Conservation (phyloP, 2,329 filamentous ascomycete species). For the Microdochium bolleyi region DNA sequence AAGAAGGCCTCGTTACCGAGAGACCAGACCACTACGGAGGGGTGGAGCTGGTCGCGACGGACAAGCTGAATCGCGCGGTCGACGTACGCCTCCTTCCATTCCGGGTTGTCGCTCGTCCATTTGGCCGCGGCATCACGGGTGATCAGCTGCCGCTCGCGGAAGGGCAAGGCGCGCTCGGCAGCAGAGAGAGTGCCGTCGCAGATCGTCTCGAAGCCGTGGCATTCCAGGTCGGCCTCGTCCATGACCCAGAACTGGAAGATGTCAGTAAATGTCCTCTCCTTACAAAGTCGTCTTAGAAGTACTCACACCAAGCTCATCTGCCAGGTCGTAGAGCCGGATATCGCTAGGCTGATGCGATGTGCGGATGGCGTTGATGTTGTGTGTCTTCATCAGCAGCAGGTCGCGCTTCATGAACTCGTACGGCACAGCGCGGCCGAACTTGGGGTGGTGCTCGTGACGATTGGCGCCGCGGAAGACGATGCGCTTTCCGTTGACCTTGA, state of each 20-base stretch:
- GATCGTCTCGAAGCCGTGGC: conserved; percentile 25
- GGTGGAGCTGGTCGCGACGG: conserved; percentile 55
- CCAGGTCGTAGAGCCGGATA: conserved; percentile 42
- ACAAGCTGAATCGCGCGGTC: conserved; percentile 58
- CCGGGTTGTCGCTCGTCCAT: conserved; percentile 47
- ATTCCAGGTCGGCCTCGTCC: conserved; percentile 35
- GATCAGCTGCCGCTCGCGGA: conserved; percentile 19
- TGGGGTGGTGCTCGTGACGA: conserved; percentile 54
- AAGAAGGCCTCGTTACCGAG: conserved; percentile 63
- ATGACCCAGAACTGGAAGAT: conserved; percentile 43
- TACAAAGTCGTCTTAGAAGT: conserved; percentile 7
- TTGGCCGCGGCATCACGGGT: conserved; percentile 28
- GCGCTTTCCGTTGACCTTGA: conserved; percentile 49
- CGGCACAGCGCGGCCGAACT: conserved; percentile 45
- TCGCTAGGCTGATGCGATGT: conserved; percentile 53
- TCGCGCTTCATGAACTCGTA: conserved; percentile 46
- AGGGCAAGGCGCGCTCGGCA: conserved; percentile 15
- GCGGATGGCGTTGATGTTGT: conserved; percentile 57
- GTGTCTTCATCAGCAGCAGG: conserved; percentile 49
- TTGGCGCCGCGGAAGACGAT: conserved; percentile 53
- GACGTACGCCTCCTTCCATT: conserved; percentile 52
- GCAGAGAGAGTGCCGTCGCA: conserved; percentile 19
- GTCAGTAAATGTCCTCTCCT: conserved; percentile 3
- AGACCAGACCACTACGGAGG: conserved; percentile 60
- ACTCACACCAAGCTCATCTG: conserved; percentile 40